phyloP scores from a whole-genome alignment of 176 grass and related monocot species.

The Oryza punctata region DNA sequence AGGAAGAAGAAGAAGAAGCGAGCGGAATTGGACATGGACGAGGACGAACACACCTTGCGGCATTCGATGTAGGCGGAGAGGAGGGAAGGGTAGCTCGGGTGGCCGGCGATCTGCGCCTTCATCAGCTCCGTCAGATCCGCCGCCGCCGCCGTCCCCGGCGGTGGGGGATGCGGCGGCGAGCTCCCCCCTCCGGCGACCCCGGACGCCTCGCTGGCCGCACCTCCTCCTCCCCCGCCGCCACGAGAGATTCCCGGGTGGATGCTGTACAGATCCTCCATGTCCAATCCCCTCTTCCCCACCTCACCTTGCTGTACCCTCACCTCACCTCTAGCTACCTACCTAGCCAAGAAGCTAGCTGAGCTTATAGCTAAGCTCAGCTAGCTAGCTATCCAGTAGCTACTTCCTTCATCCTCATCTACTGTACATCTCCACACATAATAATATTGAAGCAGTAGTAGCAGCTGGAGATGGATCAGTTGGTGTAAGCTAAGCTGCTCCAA shows the following conservation, averaged over 20 bases:
- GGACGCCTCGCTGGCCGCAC: constrained; percentile 41
- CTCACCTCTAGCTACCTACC: background rate
- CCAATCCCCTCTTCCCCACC: background rate
- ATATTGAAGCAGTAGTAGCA: background rate
- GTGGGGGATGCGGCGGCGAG: constrained; percentile 12
- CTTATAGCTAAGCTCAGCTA: background rate
- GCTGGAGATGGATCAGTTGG: background rate
- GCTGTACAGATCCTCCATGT: constrained; percentile 91
- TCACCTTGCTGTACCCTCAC: background rate
- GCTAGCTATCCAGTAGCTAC: background rate
- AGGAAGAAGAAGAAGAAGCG: background rate
- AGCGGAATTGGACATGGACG: background rate
- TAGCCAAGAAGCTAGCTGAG: background rate
- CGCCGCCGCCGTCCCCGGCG: background rate
- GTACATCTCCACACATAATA: constrained; percentile 19
- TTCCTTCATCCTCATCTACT: constrained; percentile 23
- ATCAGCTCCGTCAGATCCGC: constrained; percentile 83
- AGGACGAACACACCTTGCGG: constrained; percentile 61
- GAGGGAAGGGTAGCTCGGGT: constrained; percentile 84
- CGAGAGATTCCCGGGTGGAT: constrained; percentile 75
- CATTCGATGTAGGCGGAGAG: constrained; percentile 96
- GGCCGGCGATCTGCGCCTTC: constrained; percentile 94
- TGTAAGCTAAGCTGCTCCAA: background rate
- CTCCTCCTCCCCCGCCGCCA: constrained; percentile 10
- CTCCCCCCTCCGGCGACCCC: constrained; percentile 33